Evolutionary conservation across 176 grass and related monocot genomes (phyloP).

Genomic region (Secale cereale): DNA sequence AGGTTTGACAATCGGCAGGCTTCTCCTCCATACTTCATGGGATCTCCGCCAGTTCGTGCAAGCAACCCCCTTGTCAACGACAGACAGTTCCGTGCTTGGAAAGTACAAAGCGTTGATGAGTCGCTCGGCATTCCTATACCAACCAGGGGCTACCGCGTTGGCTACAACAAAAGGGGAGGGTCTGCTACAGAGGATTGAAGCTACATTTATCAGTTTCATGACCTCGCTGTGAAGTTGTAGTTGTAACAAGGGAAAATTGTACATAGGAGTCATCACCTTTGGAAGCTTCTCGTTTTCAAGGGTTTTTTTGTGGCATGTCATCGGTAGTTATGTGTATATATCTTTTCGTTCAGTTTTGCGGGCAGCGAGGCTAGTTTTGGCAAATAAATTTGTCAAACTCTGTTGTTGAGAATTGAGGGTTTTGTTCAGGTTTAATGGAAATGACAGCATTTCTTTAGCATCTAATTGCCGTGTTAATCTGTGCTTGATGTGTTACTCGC

Average conservation of each 20-base stretch:
- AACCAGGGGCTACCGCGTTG: constrained; percentile 5
- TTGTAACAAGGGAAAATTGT: constrained; percentile 38
- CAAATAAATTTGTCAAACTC: constrained; percentile 12
- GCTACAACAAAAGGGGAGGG: constrained; percentile 1
- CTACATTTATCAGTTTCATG: constrained; percentile 41
- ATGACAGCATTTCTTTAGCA: background rate
- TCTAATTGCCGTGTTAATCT: background rate
- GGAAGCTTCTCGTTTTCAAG: background rate
- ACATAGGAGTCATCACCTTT: constrained; percentile 14
- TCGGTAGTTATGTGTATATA: constrained; percentile 29
- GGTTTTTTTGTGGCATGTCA: background rate
- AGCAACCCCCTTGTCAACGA: constrained; percentile 61
- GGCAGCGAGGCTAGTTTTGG: constrained; percentile 21
- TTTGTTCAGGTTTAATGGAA: constrained; percentile 12
- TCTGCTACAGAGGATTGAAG: constrained; percentile 35
- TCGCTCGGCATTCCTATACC: constrained; percentile 37
- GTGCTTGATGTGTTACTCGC: background rate
- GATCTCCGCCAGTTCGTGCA: constrained; percentile 54
- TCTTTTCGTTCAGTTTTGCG: constrained; percentile 3
- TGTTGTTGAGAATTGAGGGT: constrained; percentile 25
- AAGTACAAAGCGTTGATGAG: constrained; percentile 30
- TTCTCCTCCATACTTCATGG: constrained; percentile 61
- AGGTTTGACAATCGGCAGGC: constrained; percentile 31
- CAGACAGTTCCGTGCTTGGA: constrained; percentile 40
- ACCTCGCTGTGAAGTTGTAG: background rate